Base-by-base conservation (phyloP, 768 basidiomycete genomes). In the Rhodotorula graminis region DNA sequence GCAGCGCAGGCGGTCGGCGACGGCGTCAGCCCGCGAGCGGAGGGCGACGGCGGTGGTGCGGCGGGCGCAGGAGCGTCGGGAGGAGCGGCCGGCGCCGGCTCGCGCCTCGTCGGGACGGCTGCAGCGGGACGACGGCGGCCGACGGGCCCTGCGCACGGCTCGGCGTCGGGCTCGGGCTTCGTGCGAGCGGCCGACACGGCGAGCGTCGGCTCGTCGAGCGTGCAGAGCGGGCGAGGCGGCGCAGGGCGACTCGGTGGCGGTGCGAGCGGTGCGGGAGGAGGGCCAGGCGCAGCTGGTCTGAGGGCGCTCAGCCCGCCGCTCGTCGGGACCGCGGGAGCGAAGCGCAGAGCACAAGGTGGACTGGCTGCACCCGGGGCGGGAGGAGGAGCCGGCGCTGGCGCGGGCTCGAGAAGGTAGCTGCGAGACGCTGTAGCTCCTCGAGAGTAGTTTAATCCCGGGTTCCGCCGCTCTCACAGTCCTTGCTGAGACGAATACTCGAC, bases 181-280 rank as follows among this genome's bases (percentile, higher is more conserved):
- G 46, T 44, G 37, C 66, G 37, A 49, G 47, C 66, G 19, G 31
- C 44, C 42, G 31, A 55, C n/a, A 40, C 25, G 33, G 69, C 57
- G 63, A 70, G 47, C 37, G 29, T 25, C 31, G 57, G 52, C 47
- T 64, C 46, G 62, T 57, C 25, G 49, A 52, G 50, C 23, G 49
- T 3, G 16, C n/a, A 19, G 46, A 58, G 44, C 33, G 60, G 44
- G 4, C 33, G 62, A 9, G 29, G 58, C 4, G 66, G 66, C 1
- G 15, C 46, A 19, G 46, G 50, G 47, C 31, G 56, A 37, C 37
- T 37, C 31, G 15, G 14, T n/a, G 25, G 46, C 8, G 46, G 46
- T n/a, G n/a, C n/a, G n/a, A n/a, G n/a, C 46, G 15, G 19, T 18
- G 57, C 2, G 31, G 49, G 50, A 9, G 42, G 33, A n/a, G 61